Percentiles rank a stretch among this genome's conserved stretches.
phyloP scores from a whole-genome alignment of 2,329 filamentous ascomycete species.

The Fusarium falciforme region DNA sequence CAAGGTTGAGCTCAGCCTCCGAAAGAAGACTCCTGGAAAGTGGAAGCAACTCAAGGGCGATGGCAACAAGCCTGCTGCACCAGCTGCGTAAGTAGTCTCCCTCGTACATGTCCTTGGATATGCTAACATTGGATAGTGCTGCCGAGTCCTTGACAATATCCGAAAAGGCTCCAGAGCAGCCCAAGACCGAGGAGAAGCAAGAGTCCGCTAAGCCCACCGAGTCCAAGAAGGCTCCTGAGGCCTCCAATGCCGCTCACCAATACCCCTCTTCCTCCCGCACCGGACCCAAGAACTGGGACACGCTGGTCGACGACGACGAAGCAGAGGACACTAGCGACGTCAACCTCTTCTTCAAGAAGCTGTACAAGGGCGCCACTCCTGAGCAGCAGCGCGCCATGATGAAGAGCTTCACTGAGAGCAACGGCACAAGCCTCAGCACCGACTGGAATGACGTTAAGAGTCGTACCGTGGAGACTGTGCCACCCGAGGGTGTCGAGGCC shows the following conservation, averaged over 20 bases:
- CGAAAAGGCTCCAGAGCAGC: background rate
- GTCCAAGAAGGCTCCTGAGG: slow-evolving; percentile 5
- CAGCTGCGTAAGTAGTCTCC: slow-evolving; percentile 36
- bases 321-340: slow-evolving; percentile 72
- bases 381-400: slow-evolving; percentile 95
- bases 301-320: slow-evolving; percentile 67
- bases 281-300: slow-evolving; percentile 94
- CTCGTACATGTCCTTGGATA: accelerated
- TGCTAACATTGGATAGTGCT: slow-evolving; percentile 30
- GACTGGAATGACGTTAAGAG: slow-evolving; percentile 87
- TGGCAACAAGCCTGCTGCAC: slow-evolving; percentile 13
- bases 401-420: slow-evolving; percentile 96
- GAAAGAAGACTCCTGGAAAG: slow-evolving; percentile 75
- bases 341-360: slow-evolving; percentile 88
- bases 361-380: slow-evolving; percentile 80
- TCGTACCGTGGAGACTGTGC: slow-evolving; percentile 76
- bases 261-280: slow-evolving; percentile 90
- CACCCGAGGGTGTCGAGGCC: slow-evolving; percentile 81
- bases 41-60: slow-evolving; percentile 63
- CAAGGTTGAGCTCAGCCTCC: slow-evolving; percentile 82
- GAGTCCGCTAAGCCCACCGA: slow-evolving; percentile 1
- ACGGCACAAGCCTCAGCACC: slow-evolving; percentile 91
- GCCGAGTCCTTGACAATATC: slow-evolving; percentile 25
- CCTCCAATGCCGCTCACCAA: slow-evolving; percentile 55
- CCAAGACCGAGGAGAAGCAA: background rate